A percentile compares a stretch with the other conserved stretches of the same genome.
Conservation (phyloP, 2,329 filamentous ascomycete genomes). For the Pyrenophora tritici-repentis region DNA sequence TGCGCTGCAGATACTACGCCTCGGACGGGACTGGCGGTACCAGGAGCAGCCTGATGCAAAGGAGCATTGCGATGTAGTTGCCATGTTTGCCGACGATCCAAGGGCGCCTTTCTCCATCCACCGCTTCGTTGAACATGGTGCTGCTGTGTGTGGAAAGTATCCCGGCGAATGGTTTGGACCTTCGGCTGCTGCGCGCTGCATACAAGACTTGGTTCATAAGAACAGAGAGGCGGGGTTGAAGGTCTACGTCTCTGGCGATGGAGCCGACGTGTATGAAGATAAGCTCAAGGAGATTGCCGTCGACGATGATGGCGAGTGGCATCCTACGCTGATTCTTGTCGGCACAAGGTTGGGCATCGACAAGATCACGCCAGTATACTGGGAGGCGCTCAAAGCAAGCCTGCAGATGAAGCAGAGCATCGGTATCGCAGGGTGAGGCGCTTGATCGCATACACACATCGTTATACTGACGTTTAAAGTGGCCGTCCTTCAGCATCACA, state of each 20-base stretch:
- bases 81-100: constrained; percentile 85
- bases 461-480: constrained; percentile 52
- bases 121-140: constrained; percentile 88
- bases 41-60: constrained; percentile 54
- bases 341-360: constrained; percentile 91
- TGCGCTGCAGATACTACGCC: constrained; percentile 69
- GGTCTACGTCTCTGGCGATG: constrained; percentile 89
- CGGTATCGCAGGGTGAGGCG: constrained; percentile 84
- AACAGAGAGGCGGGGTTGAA: constrained; percentile 66
- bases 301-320: constrained; percentile 67
- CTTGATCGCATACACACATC: neutral
- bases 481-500: constrained; percentile 90
- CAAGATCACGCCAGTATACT: constrained; percentile 91
- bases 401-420: constrained; percentile 91
- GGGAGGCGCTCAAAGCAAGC: constrained; percentile 85
- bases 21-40: constrained; percentile 87
- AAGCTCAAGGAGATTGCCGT: constrained; percentile 79
- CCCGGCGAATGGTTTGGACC: constrained; percentile 99
- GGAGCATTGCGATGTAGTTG: constrained; percentile 73
- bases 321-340: constrained; percentile 85
- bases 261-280: constrained; percentile 91
- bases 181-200: constrained; percentile 92
- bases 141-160: constrained; percentile 85
- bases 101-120: constrained; percentile 92
- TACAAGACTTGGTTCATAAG: constrained; percentile 77